Conservation (phyloP, 2,329 filamentous ascomycete genomes). For the Didymella glomerata region DNA sequence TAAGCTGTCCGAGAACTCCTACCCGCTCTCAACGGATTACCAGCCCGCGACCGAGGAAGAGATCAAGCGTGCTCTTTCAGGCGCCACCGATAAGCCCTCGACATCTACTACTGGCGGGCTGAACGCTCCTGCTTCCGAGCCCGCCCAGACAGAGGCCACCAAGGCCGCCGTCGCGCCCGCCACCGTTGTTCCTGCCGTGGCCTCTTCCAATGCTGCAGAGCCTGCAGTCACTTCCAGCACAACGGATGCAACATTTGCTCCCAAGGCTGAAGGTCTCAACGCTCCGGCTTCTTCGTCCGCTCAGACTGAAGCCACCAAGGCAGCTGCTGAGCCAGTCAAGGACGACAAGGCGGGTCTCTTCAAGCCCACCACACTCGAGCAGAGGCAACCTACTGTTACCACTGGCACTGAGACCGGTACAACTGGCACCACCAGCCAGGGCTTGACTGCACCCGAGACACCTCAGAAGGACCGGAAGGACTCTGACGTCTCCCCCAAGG, state of each 20-base stretch:
- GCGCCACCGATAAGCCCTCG: conserved; percentile 25
- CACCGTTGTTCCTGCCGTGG: neutral
- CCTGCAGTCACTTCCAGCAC: conserved; percentile 18
- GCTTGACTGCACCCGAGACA: conserved; percentile 45
- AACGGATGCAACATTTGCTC: conserved; percentile 15
- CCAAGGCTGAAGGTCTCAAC: conserved; percentile 43
- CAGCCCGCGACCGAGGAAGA: conserved; percentile 14
- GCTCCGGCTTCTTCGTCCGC: conserved; percentile 48
- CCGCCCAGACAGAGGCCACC: conserved; percentile 37
- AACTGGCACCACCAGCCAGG: conserved; percentile 28
- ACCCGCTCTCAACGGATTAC: conserved; percentile 18
- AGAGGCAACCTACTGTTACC: conserved; percentile 53
- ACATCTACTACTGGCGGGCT: conserved; percentile 30
- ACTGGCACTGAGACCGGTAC: conserved; percentile 51
- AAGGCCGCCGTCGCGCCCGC: conserved; percentile 50
- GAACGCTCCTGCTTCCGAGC: conserved; percentile 49
- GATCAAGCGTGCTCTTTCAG: conserved; percentile 12
- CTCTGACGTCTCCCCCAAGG: conserved; percentile 45
- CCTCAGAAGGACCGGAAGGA: conserved; percentile 31
- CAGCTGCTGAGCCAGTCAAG: conserved; percentile 42
- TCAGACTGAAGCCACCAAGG: conserved; percentile 33
- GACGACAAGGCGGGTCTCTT: conserved; percentile 55
- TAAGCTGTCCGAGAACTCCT: conserved; percentile 11
- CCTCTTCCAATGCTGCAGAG: conserved; percentile 10
- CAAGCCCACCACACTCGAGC: conserved; percentile 48